Conservation (phyloP, 768 basidiomycete species). For the Leccinum broughii region DNA sequence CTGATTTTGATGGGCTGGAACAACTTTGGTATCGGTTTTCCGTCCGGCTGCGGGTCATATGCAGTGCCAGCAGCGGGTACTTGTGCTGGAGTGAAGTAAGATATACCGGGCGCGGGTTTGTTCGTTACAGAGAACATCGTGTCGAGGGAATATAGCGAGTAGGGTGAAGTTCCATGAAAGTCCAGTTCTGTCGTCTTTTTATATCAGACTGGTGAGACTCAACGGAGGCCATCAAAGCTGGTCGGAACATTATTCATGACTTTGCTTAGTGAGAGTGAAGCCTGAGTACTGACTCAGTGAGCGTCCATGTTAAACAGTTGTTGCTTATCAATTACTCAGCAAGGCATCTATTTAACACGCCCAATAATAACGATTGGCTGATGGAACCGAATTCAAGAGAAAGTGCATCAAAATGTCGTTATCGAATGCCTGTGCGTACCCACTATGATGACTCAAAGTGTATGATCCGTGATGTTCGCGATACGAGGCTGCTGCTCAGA, state of each 20-base stretch:
- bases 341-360: neutral
- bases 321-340: neutral
- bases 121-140: constrained; percentile 30
- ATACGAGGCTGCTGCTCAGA: neutral
- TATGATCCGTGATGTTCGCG: neutral
- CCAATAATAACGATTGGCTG: neutral
- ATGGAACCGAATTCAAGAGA: neutral
- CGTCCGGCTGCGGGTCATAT: constrained; percentile 40
- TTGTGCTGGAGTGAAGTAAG: constrained; percentile 51
- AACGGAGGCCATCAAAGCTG: neutral
- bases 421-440: neutral
- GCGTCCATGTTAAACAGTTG: neutral
- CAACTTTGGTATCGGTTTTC: constrained; percentile 41
- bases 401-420: neutral
- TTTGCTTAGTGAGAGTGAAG: constrained; percentile 1
- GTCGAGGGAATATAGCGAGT: neutral
- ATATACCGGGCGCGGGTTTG: constrained; percentile 39
- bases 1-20: constrained; percentile 60
- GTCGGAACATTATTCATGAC: neutral
- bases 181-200: neutral
- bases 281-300: no score
- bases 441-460: neutral
- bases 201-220: neutral
- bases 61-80: constrained; percentile 46
- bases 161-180: neutral